Evolutionary conservation across 169 alveolate genomes (phyloP).

Genomic region (Cryptosporidium felis): DNA sequence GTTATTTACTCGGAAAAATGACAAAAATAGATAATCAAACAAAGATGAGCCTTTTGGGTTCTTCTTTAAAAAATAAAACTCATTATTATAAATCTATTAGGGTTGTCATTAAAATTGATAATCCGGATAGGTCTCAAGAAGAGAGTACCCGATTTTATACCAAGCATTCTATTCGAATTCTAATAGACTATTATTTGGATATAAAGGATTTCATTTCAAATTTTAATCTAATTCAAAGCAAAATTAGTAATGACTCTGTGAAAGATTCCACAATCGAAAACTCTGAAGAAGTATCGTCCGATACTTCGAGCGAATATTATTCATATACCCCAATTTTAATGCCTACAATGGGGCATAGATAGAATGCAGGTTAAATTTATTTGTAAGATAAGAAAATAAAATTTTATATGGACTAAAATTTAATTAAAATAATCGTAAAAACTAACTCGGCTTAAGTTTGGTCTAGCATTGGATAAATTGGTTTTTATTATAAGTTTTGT

Average conservation of each 20-base stretch:
- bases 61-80: constrained; percentile 29
- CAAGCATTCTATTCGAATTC: background rate
- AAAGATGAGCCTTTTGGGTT: constrained; percentile 41
- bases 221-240: background rate
- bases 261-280: background rate
- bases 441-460: too few species aligned
- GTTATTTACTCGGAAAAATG: constrained; percentile 42
- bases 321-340: constrained; percentile 22
- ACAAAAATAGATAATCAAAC: background rate
- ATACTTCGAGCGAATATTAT: constrained; percentile 14
- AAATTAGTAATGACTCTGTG: background rate
- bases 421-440: too few species aligned
- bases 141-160: background rate
- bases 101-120: constrained; percentile 57
- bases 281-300: constrained; percentile 26
- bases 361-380: background rate
- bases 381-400: background rate
- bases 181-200: constrained; percentile 19
- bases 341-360: constrained; percentile 71
- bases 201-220: background rate
- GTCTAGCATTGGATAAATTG: too few species aligned
- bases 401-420: too few species aligned
- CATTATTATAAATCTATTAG: constrained; percentile 41
- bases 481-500: background rate
- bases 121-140: constrained; percentile 5